Base-by-base conservation (phyloP, 2,329 filamentous ascomycete species). In the Venturia nashicola region DNA sequence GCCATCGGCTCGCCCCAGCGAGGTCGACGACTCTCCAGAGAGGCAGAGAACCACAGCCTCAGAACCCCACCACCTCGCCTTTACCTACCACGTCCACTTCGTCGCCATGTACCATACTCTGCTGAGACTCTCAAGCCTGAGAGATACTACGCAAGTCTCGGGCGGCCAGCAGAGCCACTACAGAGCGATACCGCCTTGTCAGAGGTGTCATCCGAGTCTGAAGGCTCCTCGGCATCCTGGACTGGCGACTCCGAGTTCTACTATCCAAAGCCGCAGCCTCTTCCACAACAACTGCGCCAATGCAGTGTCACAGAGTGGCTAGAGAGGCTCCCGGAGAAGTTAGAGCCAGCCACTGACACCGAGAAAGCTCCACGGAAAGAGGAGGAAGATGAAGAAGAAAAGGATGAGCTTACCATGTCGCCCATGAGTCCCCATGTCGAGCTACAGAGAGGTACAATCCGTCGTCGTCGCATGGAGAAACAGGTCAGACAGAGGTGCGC, bases 161-260 rank as follows among this genome's bases (percentile, higher is more conserved):
- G 36, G 18, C 36, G 20, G 36, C 23, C 61, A 40, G 23, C 5
- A 36, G 43, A 40, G 40, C 46, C 51, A 27, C 23, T 42, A 5
- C 42, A 34, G 32, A 46, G 44, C 27, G 43, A 44, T 18, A 51
- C 32, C 9, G 40, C 20, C 36, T 9, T 34, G 7, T 23, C 44
- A 36, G 39, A 42, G 23, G 60, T 16, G 3, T 46, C 42, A 7
- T 46, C 42, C n/a, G 14, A 63, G 34, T 18, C 57, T 23, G 48
- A 57, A 20, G 36, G 43, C 36, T 42, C 46, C 14, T 63, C 61
- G 9, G 61, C 61, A 32, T 55, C 46, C 20, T 64, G 62, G 62
- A 64, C 62, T 18, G 62, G 62, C 34, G 62, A 64, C 14, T 43
- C 36, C 2, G 36, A 60, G 27, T 64, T 64, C 54, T 63, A 55